Evolutionary conservation across 1,139 yeast species (phyloP), one percentile per base, ranked within the genome.

Genomic region (Blastobotrys serpentis): DNA sequence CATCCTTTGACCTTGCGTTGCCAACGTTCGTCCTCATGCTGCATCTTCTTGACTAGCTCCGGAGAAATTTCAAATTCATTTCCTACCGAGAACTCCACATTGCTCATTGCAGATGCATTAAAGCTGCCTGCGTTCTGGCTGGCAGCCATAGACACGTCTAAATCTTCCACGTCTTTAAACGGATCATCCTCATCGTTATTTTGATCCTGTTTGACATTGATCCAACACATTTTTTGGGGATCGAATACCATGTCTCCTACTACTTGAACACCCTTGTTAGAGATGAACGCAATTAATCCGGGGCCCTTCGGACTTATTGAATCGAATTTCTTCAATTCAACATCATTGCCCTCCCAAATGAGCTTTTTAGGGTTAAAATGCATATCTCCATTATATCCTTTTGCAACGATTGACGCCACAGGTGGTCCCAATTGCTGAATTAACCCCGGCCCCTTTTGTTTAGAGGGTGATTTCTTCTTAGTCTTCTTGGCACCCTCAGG

Each of bases 271-370:
- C 65, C 58, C 58, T 62, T 63, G 42, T 63, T 57, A 18, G 67
- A 57, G 25, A 63, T 61, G 47, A 65, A 65, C 5, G 74, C 67
- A 52, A 69, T 69, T 16, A 71, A 55, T 2, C 72, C 73, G 3
- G 68, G 68, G 1, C 63, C 53, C 44, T 62, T 51, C 49, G 68
- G 52, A 13, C 56, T 59, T 13, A 56, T 49, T 2, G 62, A 52
- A 42, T 78, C 81, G 58, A 81, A 80, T 51, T 73, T 70, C 47
- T 74, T 64, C 46, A 79, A 66, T 38, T 81, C 86, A 17, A 71
- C 70, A 42, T 82, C 85, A 57, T 83, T 83, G 2, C 89, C 89
- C 60, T 82, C 88, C 89, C 89, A 83, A 37, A 68, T 66, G 50
- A 72, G 73, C 30, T 74, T 71, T 13, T 61, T 62, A 3, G 81